Conservation (phyloP, 2,329 filamentous ascomycete genomes). For the Geosmithia morbida region DNA sequence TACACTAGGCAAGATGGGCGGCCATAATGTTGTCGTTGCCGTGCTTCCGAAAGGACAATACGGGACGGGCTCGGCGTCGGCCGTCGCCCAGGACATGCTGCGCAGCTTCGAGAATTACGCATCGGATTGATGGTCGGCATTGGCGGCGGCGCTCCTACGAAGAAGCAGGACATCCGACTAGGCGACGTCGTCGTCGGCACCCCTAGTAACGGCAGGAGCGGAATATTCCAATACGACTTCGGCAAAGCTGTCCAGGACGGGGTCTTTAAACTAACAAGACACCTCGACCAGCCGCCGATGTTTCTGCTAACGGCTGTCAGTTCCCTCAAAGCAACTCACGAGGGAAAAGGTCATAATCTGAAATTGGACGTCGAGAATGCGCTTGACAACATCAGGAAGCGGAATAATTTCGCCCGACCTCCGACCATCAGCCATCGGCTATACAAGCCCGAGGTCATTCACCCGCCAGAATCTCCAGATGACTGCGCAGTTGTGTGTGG, state of each 20-base stretch:
- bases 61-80: slow-evolving; percentile 5
- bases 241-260: slow-evolving; percentile 5
- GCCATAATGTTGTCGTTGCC: slow-evolving; percentile 7
- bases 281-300: neutral
- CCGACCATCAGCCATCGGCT: neutral
- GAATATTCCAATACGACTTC: slow-evolving; percentile 9
- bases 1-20: slow-evolving; percentile 3
- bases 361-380: neutral
- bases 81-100: slow-evolving; percentile 4
- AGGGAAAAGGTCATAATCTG: neutral
- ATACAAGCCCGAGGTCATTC: neutral
- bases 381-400: neutral
- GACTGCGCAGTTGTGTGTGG: neutral
- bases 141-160: slow-evolving; percentile 10
- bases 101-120: slow-evolving; percentile 5
- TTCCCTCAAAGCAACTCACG: neutral
- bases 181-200: slow-evolving; percentile 9
- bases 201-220: neutral
- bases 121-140: slow-evolving; percentile 11
- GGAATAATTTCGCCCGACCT: neutral
- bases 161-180: slow-evolving; percentile 6
- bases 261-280: neutral
- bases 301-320: slow-evolving; percentile 3
- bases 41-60: slow-evolving; percentile 5
- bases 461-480: neutral